phyloP scores from a whole-genome alignment of 768 basidiomycete genomes.

The Gymnopilus dilepis region DNA sequence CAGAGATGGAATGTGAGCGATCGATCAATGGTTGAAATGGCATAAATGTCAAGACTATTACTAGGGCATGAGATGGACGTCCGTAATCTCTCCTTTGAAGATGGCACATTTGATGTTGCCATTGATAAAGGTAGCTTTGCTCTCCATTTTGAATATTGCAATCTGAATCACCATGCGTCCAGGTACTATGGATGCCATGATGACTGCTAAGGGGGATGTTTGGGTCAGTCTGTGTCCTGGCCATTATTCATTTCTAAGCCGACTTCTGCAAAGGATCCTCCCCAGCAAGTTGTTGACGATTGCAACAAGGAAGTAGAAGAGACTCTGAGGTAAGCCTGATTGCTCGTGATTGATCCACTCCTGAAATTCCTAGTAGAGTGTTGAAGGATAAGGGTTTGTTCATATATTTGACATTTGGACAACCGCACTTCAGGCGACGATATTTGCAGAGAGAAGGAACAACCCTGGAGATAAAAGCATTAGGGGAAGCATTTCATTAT shows the following conservation, averaged over 20 bases:
- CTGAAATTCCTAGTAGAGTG: constrained; percentile 47
- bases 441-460: constrained; percentile 65
- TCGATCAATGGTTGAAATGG: neutral
- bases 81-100: constrained; percentile 64
- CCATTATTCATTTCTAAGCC: too few relatives aligned
- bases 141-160: neutral
- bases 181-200: constrained; percentile 90
- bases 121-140: constrained; percentile 72
- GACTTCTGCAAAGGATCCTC: constrained; percentile 64
- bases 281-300: constrained; percentile 68
- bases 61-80: constrained; percentile 89
- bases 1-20: constrained; percentile 73
- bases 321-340: constrained; percentile 58
- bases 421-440: constrained; percentile 83
- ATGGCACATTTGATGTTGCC: constrained; percentile 72
- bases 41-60: neutral
- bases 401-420: constrained; percentile 86
- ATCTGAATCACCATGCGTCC: neutral
- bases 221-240: constrained; percentile 58
- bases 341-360: neutral
- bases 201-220: constrained; percentile 81
- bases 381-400: constrained; percentile 67
- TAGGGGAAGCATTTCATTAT: constrained; percentile 86
- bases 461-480: constrained; percentile 65
- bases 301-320: constrained; percentile 82